A percentile compares a stretch with the other conserved stretches of the same genome.
These are phyloP conservation scores for Aspergillus alliaceus DNA, from an alignment of 2,329 filamentous ascomycete genomes.

Conservation along the genomic window DNA sequence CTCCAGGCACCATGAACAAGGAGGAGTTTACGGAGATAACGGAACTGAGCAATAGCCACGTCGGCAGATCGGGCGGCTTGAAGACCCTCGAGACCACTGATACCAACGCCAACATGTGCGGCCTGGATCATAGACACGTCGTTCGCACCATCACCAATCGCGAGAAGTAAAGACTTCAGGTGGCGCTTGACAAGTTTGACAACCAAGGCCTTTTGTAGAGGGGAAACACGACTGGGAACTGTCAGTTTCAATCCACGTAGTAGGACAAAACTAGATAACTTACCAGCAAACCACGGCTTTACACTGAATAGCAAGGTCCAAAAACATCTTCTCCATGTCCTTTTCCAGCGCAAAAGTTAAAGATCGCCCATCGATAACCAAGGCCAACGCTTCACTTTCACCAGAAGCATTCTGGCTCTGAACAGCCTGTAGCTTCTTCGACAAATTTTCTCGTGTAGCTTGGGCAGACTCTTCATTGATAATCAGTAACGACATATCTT, in stretches of 20 bases:
- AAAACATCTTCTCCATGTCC: slow-evolving; percentile 88
- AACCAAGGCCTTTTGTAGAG: slow-evolving; percentile 92
- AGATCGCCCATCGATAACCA: slow-evolving; percentile 95
- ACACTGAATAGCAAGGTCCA: slow-evolving; percentile 91
- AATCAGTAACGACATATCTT: slow-evolving; percentile 97
- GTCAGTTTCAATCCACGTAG: slow-evolving; percentile 6
- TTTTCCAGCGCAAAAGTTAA: slow-evolving; percentile 90
- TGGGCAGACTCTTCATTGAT: slow-evolving; percentile 84
- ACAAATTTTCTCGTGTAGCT: slow-evolving; percentile 81
- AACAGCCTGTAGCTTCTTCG: slow-evolving; percentile 92
- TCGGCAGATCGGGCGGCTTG: slow-evolving; percentile 95
- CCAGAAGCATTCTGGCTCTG: slow-evolving; percentile 69
- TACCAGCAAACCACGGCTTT: slow-evolving; percentile 95
- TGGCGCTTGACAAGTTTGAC: slow-evolving; percentile 98
- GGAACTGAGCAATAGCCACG: slow-evolving; percentile 93
- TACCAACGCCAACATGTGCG: slow-evolving; percentile 95
- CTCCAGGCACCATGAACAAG: slow-evolving; percentile 97
- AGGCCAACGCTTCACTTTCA: slow-evolving; percentile 75
- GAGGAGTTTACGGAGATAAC: slow-evolving; percentile 88
- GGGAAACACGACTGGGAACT: slow-evolving; percentile 76
- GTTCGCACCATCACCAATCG: slow-evolving; percentile 96
- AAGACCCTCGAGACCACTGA: slow-evolving; percentile 93
- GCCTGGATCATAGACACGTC: slow-evolving; percentile 99
- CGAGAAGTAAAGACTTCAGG: slow-evolving; percentile 84
- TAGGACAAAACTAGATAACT: slow-evolving; percentile 20